A percentile compares a stretch with the other conserved stretches of the same genome.
These are phyloP conservation scores for Saccharomyces pastorianus DNA, from an alignment of 1,139 yeast species.

Conservation along the genomic window DNA sequence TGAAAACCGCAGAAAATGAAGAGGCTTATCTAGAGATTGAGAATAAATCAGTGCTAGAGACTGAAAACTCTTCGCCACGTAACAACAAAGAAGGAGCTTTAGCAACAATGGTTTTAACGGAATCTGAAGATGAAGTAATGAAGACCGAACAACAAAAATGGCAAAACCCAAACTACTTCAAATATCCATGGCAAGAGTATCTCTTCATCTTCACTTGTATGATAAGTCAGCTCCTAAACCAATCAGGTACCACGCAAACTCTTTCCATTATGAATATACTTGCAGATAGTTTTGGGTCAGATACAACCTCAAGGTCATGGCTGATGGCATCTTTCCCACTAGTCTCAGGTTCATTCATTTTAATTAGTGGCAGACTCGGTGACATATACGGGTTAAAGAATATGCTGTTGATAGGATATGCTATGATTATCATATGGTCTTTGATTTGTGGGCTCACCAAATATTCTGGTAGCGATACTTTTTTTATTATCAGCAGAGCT, in stretches of 20 bases:
- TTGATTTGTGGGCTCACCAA: conserved; percentile 42
- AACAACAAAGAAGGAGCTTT: neutral
- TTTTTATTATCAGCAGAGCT: conserved; percentile 46
- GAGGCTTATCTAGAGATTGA: neutral
- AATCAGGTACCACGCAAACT: conserved; percentile 30
- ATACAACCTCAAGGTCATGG: conserved; percentile 38
- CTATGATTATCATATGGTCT: conserved; percentile 40
- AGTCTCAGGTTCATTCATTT: conserved; percentile 47
- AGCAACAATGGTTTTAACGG: neutral
- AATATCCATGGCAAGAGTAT: conserved; percentile 25
- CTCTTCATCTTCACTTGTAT: conserved; percentile 33
- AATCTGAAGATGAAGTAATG: neutral
- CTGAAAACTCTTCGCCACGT: neutral
- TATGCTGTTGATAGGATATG: conserved; percentile 39
- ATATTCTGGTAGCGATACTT: conserved; percentile 38
- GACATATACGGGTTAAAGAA: conserved; percentile 46
- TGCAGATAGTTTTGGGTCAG: conserved; percentile 23
- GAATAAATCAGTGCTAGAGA: neutral
- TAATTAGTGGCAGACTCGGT: conserved; percentile 46
- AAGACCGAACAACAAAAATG: conserved; percentile 10
- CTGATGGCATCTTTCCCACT: conserved; percentile 51
- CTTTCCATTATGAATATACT: conserved; percentile 31
- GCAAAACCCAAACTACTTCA: conserved; percentile 21
- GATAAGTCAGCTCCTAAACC: conserved; percentile 35
- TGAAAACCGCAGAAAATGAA: neutral